phyloP scores from a whole-genome alignment of 345 rosid species.

The Eucalyptus microcorys region DNA sequence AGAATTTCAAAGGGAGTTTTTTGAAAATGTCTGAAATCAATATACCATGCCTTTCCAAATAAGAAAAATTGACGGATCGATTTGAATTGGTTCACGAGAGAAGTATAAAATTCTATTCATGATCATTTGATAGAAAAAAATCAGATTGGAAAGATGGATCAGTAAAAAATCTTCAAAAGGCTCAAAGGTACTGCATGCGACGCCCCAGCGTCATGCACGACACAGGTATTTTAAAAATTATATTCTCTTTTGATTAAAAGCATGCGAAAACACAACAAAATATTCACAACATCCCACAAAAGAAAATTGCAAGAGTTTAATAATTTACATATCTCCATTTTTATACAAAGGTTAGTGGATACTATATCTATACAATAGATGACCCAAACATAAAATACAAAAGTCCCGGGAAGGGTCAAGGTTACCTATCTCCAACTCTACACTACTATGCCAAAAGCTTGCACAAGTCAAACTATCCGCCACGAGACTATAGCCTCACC shows the following conservation, averaged over 20 bases:
- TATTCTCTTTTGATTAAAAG: too few relatives aligned
- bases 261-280: too few relatives aligned
- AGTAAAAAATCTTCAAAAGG: neutral
- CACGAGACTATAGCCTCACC: neutral
- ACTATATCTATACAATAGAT: too few relatives aligned
- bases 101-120: too few relatives aligned
- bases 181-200: neutral
- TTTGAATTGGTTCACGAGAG: neutral
- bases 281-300: accelerated
- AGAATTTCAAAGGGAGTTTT: neutral
- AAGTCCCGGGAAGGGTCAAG: neutral
- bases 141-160: neutral
- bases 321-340: too few relatives aligned
- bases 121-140: too few relatives aligned
- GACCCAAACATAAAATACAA: neutral
- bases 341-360: too few relatives aligned
- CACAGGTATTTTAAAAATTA: too few relatives aligned
- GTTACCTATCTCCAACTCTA: neutral
- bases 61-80: neutral
- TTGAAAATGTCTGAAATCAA: too few relatives aligned
- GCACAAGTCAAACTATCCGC: neutral
- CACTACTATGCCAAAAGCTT: neutral
- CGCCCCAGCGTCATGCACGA: too few relatives aligned
- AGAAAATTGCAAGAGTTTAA: too few relatives aligned
- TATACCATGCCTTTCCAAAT: neutral